These are phyloP conservation scores for Alternaria ventricosa DNA, from an alignment of 2,329 filamentous ascomycete species.

Conservation along the genomic window DNA sequence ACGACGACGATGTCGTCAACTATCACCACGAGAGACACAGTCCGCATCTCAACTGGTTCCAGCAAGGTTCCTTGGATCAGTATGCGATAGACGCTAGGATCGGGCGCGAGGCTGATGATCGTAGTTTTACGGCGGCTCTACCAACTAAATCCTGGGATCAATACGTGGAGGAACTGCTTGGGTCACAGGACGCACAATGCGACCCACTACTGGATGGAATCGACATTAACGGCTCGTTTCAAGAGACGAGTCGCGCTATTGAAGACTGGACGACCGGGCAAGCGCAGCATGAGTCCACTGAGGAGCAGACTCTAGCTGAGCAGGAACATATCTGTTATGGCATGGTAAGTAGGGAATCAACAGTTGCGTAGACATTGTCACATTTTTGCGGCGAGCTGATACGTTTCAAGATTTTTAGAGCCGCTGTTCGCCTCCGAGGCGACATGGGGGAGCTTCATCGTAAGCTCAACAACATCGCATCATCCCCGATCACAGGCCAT, in stretches of 20 bases:
- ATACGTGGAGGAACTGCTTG: constrained; percentile 16
- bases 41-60: neutral
- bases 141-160: constrained; percentile 22
- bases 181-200: neutral
- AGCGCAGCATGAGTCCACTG: neutral
- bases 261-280: constrained; percentile 23
- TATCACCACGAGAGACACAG: neutral
- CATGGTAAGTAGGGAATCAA: constrained; percentile 18
- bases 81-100: neutral
- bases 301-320: neutral
- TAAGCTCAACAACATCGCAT: constrained; percentile 6
- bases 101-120: neutral
- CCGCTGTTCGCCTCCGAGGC: constrained; percentile 27
- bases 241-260: constrained; percentile 19
- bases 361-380: no score
- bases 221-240: constrained; percentile 4
- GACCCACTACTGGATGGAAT: neutral
- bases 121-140: constrained; percentile 16
- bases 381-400: neutral
- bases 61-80: constrained; percentile 14
- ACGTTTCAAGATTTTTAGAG: constrained; percentile 19
- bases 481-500: constrained; percentile 22
- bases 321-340: constrained; percentile 31
- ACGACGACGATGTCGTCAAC: neutral
- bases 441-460: constrained; percentile 31